phyloP scores from a whole-genome alignment of 2,329 filamentous ascomycete species.

The Lomentospora prolificans region DNA sequence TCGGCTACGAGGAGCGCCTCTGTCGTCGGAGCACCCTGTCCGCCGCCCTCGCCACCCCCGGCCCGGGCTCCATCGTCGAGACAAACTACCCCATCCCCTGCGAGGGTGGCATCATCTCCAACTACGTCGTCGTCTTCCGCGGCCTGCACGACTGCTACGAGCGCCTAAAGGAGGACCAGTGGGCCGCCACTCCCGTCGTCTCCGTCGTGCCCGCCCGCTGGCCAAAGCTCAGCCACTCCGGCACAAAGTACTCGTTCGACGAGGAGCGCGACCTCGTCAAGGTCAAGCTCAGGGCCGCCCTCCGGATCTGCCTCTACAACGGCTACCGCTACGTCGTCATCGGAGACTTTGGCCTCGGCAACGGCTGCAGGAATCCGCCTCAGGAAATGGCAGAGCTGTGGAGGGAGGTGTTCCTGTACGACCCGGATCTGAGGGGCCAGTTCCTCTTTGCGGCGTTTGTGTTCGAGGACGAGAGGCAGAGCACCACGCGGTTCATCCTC shows the following conservation, averaged over 20 bases:
- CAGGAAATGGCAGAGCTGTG: conserved; percentile 56
- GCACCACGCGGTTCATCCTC: conserved; percentile 40
- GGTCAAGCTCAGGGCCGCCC: conserved; percentile 61
- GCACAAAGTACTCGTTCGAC: conserved; percentile 61
- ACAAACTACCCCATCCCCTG: conserved; percentile 58
- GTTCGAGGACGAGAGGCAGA: conserved; percentile 48
- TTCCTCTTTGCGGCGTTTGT: conserved; percentile 54
- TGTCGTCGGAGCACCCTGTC: conserved; percentile 66
- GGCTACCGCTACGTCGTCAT: conserved; percentile 48
- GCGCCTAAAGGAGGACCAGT: conserved; percentile 38
- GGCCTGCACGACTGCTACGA: conserved; percentile 59
- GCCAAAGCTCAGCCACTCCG: conserved; percentile 60
- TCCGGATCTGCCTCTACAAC: conserved; percentile 58
- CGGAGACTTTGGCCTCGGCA: conserved; percentile 56
- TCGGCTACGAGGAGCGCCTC: conserved; percentile 52
- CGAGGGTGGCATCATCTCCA: conserved; percentile 60
- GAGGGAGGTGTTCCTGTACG: conserved; percentile 54
- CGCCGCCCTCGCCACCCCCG: conserved; percentile 55
- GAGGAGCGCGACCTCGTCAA: conserved; percentile 62
- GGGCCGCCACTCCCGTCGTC: conserved; percentile 57
- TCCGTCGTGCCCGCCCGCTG: conserved; percentile 63
- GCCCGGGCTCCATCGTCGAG: conserved; percentile 31
- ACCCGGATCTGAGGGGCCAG: conserved; percentile 51
- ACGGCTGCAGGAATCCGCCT: conserved; percentile 54
- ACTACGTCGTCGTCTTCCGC: conserved; percentile 62